Percentiles rank a stretch among this genome's conserved stretches.
Conservation (phyloP, 139 green algal species). For the Chlorella sp. region DNA sequence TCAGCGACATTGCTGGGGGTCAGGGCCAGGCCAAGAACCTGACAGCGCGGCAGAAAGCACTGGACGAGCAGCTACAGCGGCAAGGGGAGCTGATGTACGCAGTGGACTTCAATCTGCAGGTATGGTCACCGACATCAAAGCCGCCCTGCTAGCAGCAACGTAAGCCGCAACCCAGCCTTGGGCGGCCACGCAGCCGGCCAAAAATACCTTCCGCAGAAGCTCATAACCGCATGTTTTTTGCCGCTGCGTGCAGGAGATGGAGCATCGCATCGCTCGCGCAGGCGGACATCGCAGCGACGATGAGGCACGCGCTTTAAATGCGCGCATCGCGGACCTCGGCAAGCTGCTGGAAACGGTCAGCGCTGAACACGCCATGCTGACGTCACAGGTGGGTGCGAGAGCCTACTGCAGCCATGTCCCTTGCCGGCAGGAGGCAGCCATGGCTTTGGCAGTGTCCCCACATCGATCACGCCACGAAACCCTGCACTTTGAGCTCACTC, state of each 20-base stretch:
- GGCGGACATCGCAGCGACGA: constrained; percentile 66
- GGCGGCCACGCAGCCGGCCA: too few species aligned
- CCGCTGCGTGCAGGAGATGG: too few species aligned
- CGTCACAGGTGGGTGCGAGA: constrained; percentile 38
- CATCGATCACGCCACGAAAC: too few species aligned
- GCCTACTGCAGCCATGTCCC: too few species aligned
- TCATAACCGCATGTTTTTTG: too few species aligned
- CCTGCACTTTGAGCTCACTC: too few species aligned
- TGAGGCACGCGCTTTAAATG: constrained; percentile 66
- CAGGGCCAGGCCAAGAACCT: constrained; percentile 74
- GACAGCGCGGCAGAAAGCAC: constrained; percentile 32
- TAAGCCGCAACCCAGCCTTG: too few species aligned
- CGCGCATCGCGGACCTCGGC: constrained; percentile 53
- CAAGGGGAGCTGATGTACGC: constrained; percentile 86
- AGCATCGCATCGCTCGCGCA: constrained; percentile 38
- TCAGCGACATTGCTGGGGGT: constrained; percentile 62
- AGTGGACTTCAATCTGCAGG: constrained; percentile 75
- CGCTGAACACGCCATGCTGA: constrained; percentile 61
- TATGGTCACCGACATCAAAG: too few species aligned
- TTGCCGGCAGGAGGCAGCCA: too few species aligned
- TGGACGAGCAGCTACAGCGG: constrained; percentile 61
- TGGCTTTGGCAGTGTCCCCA: too few species aligned
- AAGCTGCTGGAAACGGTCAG: constrained; percentile 46
- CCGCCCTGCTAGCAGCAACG: too few species aligned
- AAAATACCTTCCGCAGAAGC: too few species aligned